phyloP scores from a whole-genome alignment of 257 asterid genomes.

The Fraxinus anomala region DNA sequence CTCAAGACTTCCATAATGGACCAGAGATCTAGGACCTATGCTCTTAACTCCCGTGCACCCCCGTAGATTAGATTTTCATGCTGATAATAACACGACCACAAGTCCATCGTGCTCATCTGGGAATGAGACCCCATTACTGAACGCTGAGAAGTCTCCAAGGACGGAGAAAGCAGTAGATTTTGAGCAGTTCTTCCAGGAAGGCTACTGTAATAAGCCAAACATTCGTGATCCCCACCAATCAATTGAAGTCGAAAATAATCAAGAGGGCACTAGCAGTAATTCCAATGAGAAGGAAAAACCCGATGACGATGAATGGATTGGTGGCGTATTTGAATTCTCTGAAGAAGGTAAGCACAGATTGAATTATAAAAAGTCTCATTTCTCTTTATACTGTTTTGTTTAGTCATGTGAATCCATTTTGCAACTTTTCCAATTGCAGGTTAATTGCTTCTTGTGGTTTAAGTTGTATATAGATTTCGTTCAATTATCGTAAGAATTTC shows the following conservation, averaged over 20 bases:
- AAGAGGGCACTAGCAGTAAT: slow-evolving; percentile 19
- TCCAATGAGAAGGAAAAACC: slow-evolving; percentile 44
- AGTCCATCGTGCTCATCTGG: slow-evolving; percentile 38
- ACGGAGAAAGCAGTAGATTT: slow-evolving; percentile 38
- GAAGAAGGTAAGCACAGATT: slow-evolving; percentile 46
- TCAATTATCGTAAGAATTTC: neutral
- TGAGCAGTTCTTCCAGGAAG: slow-evolving; percentile 47
- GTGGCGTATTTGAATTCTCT: slow-evolving; percentile 67
- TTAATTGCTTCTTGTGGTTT: slow-evolving; percentile 18
- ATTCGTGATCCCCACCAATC: too few species aligned
- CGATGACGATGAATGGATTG: slow-evolving; percentile 56
- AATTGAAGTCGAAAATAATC: slow-evolving; percentile 28
- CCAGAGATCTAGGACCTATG: neutral
- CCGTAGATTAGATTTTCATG: slow-evolving; percentile 1
- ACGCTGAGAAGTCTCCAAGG: slow-evolving; percentile 27
- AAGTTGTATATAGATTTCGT: slow-evolving; percentile 12
- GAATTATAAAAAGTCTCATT: slow-evolving; percentile 8
- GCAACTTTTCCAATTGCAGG: slow-evolving; percentile 33
- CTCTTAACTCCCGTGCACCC: too few species aligned
- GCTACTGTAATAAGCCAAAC: slow-evolving; percentile 29
- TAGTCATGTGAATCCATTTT: neutral
- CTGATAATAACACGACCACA: slow-evolving; percentile 27
- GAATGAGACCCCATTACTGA: slow-evolving; percentile 30
- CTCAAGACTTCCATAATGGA: slow-evolving; percentile 23
- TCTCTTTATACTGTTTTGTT: neutral